Conservation (phyloP, 495 filamentous ascomycete genomes). For the Elasticomyces elasticus region DNA sequence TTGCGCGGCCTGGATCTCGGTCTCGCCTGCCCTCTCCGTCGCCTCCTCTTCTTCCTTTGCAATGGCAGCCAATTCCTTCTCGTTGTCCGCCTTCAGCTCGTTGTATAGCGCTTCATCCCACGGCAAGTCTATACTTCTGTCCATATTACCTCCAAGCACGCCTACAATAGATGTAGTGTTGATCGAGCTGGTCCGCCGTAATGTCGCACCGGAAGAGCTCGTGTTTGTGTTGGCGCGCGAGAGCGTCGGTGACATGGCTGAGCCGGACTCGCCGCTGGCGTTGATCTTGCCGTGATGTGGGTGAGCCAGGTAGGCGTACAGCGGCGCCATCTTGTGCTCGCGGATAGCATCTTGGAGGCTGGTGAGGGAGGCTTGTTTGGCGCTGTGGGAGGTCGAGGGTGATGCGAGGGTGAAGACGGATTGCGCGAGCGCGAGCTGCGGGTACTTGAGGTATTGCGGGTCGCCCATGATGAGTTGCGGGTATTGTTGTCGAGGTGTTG, state of each 20-base stretch:
- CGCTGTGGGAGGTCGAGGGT: slow-evolving; percentile 56
- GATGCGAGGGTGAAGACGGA: slow-evolving; percentile 96
- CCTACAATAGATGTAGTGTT: slow-evolving; percentile 17
- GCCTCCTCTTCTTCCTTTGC: slow-evolving; percentile 78
- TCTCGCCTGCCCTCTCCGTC: slow-evolving; percentile 83
- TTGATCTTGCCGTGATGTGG: slow-evolving; percentile 88
- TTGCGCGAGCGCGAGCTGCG: slow-evolving; percentile 82
- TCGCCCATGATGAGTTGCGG: slow-evolving; percentile 66
- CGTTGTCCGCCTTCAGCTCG: slow-evolving; percentile 73
- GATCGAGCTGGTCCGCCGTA: slow-evolving; percentile 26
- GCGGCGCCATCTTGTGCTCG: slow-evolving; percentile 91
- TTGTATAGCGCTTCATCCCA: slow-evolving; percentile 91
- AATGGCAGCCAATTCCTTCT: slow-evolving; percentile 78
- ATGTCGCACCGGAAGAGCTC: slow-evolving; percentile 12
- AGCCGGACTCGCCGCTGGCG: slow-evolving; percentile 52
- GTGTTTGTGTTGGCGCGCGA: not conserved
- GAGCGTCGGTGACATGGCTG: slow-evolving; percentile 4
- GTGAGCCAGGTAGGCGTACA: slow-evolving; percentile 92
- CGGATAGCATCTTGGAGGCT: slow-evolving; percentile 84
- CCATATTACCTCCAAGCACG: slow-evolving; percentile 20
- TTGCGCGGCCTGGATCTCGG: slow-evolving; percentile 81
- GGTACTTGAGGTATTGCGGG: slow-evolving; percentile 92
- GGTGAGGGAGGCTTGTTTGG: slow-evolving; percentile 66
- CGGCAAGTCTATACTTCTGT: slow-evolving; percentile 47
- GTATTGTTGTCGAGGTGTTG: slow-evolving; percentile 41